Evolutionary conservation across 495 filamentous ascomycete genomes (phyloP).

Genomic region (Podospora pseudocomata): DNA sequence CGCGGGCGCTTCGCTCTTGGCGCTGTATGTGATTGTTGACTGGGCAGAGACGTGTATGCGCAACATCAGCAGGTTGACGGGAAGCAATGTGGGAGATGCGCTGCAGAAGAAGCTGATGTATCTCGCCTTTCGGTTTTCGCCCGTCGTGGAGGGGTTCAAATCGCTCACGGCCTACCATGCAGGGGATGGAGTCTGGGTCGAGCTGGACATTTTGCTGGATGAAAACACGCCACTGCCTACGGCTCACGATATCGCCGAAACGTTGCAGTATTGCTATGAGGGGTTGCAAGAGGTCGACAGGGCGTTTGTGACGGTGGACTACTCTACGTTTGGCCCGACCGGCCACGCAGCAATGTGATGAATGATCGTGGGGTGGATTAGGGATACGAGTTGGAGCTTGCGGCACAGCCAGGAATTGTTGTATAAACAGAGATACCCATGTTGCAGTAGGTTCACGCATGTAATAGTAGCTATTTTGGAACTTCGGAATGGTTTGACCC

Average conservation of each 20-base stretch:
- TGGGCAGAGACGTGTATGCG: constrained; percentile 46
- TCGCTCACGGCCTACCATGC: constrained; percentile 45
- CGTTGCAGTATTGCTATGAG: constrained; percentile 47
- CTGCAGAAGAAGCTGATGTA: constrained; percentile 43
- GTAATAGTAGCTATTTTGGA: background rate
- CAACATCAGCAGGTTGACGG: constrained; percentile 45
- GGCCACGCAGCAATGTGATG: constrained; percentile 11
- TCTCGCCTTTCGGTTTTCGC: constrained; percentile 43
- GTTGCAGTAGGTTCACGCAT: background rate
- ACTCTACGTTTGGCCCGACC: constrained; percentile 21
- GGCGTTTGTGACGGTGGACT: constrained; percentile 49
- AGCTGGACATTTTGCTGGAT: constrained; percentile 46
- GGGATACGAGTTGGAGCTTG: background rate
- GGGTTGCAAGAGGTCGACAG: constrained; percentile 45
- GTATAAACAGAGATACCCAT: background rate
- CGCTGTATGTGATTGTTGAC: constrained; percentile 49
- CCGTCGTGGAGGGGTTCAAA: constrained; percentile 46
- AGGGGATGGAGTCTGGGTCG: constrained; percentile 49
- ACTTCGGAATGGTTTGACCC: no score
- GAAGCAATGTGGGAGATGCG: constrained; percentile 32
- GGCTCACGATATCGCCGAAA: constrained; percentile 49
- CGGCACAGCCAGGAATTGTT: background rate
- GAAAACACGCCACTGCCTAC: constrained; percentile 37
- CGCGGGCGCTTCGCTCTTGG: constrained; percentile 42
- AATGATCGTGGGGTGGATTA: background rate